Base-by-base conservation (phyloP, 73 alveolate genomes). In the Stentor coeruleus region DNA sequence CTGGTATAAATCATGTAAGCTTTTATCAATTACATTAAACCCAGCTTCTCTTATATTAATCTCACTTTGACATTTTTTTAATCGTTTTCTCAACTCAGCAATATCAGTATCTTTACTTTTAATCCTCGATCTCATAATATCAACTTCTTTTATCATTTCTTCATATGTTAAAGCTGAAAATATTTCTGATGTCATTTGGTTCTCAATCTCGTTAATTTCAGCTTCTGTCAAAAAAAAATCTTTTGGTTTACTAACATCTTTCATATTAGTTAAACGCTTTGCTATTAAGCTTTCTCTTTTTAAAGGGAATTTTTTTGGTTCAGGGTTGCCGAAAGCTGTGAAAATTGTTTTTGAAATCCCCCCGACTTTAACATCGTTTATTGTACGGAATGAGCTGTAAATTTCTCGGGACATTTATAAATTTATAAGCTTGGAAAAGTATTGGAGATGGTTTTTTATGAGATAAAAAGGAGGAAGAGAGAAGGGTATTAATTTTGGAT, bases 101-200 rank as follows among this genome's bases (percentile, higher is more conserved):
- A 66, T 28, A 26, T 66, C 79, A 33, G n/a, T 15, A 40, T 66
- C 79, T 1, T 40, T 26, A 20, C 33, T 66, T 2, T 66, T 66
- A 26, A 66, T 20, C 41, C 79, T 40, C 49, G n/a, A 20, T 2
- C 40, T 66, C 42, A 66, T 66, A 40, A 28, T 33, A 26, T 66
- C 79, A 1, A 66, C 79, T 66, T 66, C 79, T 2, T 66, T 66
- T 20, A 66, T 66, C 79, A 66, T 66, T 20, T 66, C 79, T 66
- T 66, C 79, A 33, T 20, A 66, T 0, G 42, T 20, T 40, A 66
- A 28, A 0, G 79, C 49, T 26, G n/a, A 15, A 33, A 28, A 66
- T 1, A 14, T 40, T 20, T 20, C 79, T 66, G 42, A 40, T 20
- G 20, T 20, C 11, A 66, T 33, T 66, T 33, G 79, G 2, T 66